Evolutionary conservation across 176 grass and related monocot species (phyloP).

Genomic region (Oryza glaberrima): DNA sequence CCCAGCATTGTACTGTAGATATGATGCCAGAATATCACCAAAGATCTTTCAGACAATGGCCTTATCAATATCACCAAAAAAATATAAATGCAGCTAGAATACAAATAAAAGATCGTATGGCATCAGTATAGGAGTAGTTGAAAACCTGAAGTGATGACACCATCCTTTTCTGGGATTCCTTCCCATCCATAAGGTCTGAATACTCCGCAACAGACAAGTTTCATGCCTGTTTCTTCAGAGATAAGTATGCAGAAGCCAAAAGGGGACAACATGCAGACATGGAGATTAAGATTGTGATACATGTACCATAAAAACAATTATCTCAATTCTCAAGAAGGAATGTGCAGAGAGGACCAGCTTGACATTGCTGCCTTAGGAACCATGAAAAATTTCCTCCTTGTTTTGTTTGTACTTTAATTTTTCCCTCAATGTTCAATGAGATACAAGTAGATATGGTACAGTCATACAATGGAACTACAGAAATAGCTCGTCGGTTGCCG

Average conservation of each 20-base stretch:
- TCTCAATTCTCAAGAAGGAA: no score
- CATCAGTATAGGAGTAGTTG: background rate
- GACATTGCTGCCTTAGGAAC: no score
- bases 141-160: background rate
- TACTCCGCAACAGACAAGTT: background rate
- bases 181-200: background rate
- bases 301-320: no score
- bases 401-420: no score
- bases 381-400: no score
- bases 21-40: background rate
- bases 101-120: background rate
- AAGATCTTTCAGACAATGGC: background rate
- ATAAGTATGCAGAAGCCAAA: background rate
- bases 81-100: background rate
- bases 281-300: background rate
- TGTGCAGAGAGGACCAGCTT: no score
- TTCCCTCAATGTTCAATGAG: no score
- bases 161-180: background rate
- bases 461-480: no score
- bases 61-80: background rate
- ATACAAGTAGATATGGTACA: no score
- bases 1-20: background rate
- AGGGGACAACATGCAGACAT: no score
- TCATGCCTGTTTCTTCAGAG: background rate
- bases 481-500: no score